phyloP scores from a whole-genome alignment of 345 rosid species.

The Brassica carinata region DNA sequence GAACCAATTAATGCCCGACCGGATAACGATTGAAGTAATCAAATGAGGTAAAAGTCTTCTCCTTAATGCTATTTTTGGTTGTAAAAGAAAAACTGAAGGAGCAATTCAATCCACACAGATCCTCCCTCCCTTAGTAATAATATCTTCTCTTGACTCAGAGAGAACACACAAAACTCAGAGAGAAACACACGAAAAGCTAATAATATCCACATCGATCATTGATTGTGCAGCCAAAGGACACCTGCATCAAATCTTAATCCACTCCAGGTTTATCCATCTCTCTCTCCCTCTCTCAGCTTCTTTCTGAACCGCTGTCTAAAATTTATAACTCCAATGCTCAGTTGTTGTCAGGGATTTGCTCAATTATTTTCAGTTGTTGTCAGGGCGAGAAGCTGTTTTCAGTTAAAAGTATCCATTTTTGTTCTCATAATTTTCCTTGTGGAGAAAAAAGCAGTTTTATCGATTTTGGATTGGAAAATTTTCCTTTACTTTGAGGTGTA shows the following conservation, averaged over 20 bases:
- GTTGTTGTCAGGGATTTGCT: background rate
- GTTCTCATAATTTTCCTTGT: background rate
- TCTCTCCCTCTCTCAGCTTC: conserved; percentile 4
- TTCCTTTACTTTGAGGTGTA: background rate
- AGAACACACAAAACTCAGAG: background rate
- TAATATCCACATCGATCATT: conserved; percentile 1
- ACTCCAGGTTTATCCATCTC: conserved; percentile 28
- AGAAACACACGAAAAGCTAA: background rate
- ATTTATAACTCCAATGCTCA: background rate
- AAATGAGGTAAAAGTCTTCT: background rate
- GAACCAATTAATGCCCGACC: background rate
- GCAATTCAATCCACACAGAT: conserved; percentile 21
- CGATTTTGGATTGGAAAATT: conserved; percentile 1
- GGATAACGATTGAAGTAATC: background rate
- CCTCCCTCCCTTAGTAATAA: background rate
- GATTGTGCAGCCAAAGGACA: conserved; percentile 27
- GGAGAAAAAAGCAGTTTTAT: background rate
- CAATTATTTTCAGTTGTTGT: background rate
- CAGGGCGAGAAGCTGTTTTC: background rate
- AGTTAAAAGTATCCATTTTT: conserved; percentile 2
- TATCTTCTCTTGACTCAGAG: conserved; percentile 1
- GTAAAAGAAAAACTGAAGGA: background rate
- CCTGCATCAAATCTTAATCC: conserved; percentile 20
- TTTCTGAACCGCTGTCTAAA: background rate
- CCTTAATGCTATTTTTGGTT: background rate